Evolutionary conservation across 2,329 filamentous ascomycete genomes (phyloP).

Genomic region (Fusarium sp.): DNA sequence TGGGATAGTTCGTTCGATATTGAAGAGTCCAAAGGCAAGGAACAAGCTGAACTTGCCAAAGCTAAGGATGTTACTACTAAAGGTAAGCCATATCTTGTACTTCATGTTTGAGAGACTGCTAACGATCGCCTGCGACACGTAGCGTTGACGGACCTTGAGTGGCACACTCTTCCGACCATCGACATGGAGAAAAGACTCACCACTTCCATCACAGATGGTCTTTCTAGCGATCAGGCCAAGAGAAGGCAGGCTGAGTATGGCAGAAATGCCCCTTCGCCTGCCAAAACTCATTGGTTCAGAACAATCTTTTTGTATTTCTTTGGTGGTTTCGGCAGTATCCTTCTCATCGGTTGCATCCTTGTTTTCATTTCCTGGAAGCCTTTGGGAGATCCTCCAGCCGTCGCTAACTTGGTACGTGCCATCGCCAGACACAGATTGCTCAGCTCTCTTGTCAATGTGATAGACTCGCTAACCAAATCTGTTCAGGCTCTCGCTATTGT

Average conservation of each 20-base stretch:
- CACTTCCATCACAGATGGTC: not conserved
- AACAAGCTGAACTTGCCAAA: not conserved
- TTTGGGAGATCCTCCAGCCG: conserved; percentile 2
- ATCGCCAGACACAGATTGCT: not conserved
- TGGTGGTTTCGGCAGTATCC: conserved; percentile 16
- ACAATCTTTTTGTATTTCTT: conserved; percentile 20
- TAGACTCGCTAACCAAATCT: not conserved
- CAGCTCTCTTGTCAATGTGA: not conserved
- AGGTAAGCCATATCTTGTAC: not conserved
- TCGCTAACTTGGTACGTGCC: conserved; percentile 4
- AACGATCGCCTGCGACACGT: fast-evolving
- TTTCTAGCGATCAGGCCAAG: conserved; percentile 8
- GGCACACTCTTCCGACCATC: conserved; percentile 5
- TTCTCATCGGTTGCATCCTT: not conserved
- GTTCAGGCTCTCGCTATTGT: conserved; percentile 11
- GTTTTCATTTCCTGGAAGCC: conserved; percentile 21
- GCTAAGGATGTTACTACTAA: conserved; percentile 6
- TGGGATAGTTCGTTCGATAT: conserved; percentile 3
- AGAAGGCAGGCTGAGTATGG: conserved; percentile 4
- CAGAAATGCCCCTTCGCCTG: conserved; percentile 10
- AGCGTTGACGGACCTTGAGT: conserved; percentile 18
- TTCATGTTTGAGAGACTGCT: not conserved
- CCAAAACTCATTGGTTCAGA: conserved; percentile 18
- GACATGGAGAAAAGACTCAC: conserved; percentile 21
- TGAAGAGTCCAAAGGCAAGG: conserved; percentile 21